Base-by-base conservation (phyloP, 2,329 filamentous ascomycete species). In the Aureobasidium subglaciale region DNA sequence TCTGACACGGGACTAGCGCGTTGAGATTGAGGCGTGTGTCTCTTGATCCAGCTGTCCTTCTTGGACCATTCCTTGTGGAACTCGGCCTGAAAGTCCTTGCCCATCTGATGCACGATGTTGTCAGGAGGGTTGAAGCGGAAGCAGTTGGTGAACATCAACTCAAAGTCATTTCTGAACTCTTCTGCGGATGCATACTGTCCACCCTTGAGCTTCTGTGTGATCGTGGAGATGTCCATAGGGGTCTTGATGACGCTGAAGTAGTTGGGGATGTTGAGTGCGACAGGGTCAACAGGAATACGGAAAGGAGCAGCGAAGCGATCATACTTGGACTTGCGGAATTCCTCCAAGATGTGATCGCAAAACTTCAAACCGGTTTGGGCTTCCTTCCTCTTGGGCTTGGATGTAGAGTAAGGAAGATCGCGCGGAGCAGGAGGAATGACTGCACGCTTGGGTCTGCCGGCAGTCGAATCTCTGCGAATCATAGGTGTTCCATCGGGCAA, bases 231-330 rank as follows among this genome's bases (percentile, higher is more conserved):
- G 69, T 99, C 92, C 92, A 97, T 99, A 0, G 93, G 93, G 68
- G 91, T 90, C 77, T 96, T 97, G 73, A 99, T 90, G 59, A 97
- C 78, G 65, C 87, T 90, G 69, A 93, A 89, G 68, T 99, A 99
- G 22, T 87, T 86, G 0, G 93, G 93, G 58, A 97, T 96, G 68
- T 92, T 90, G 54, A 97, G 76, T 0, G 91, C 92, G 32, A 97
- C 91, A 0, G 93, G 90, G 67, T 99, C 93, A 18, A 99, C 93
- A 0, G 93, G 88, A 7, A 81, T 74, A 64, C 89, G 75, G 74
- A 99, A 99, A 58, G 88, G 85, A 55, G 79, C 78, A 40, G 89
- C 89, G 61, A 85, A 74, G 2, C 73, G 67, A 56, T 76, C 78
- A 67, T 96, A 81, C 68, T 88, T 91, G 1, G 79, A 72, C 67